Evolutionary conservation across 208 protist species (phyloP).

Genomic region (Trypanosoma avium): DNA sequence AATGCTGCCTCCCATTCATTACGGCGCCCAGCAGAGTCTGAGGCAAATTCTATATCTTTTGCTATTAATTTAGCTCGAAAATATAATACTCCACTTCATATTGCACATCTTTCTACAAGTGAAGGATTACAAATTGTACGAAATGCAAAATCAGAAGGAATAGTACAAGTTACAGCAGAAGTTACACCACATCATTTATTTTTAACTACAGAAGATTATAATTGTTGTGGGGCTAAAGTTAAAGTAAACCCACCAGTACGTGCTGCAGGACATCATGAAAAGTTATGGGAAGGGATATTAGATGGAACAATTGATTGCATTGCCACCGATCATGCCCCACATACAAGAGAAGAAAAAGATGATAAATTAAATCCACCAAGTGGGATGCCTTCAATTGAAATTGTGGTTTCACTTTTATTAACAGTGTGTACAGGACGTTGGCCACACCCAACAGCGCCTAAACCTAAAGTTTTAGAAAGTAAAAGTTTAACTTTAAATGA

Average conservation of each 20-base stretch:
- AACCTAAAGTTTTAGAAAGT: constrained; percentile 44
- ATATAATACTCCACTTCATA: constrained; percentile 79
- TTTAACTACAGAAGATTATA: constrained; percentile 77
- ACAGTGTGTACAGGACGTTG: constrained; percentile 57
- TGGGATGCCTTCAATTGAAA: constrained; percentile 92
- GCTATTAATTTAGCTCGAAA: constrained; percentile 67
- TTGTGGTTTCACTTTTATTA: constrained; percentile 90
- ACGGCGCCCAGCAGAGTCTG: constrained; percentile 71
- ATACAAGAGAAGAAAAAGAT: constrained; percentile 89
- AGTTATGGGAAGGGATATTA: constrained; percentile 87
- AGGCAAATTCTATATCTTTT: constrained; percentile 59
- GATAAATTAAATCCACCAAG: constrained; percentile 69
- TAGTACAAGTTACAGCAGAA: constrained; percentile 88
- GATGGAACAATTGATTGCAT: constrained; percentile 93
- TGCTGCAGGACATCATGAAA: constrained; percentile 66
- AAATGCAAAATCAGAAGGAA: constrained; percentile 45
- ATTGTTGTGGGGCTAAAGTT: constrained; percentile 57
- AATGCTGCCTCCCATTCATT: constrained; percentile 69
- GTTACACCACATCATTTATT: constrained; percentile 93
- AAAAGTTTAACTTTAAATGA: constrained; percentile 38
- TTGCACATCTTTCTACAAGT: constrained; percentile 88
- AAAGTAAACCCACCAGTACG: constrained; percentile 91
- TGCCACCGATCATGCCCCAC: constrained; percentile 94
- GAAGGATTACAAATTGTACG: constrained; percentile 83
- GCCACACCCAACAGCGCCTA: constrained; percentile 63